A percentile compares a stretch with the other conserved stretches of the same genome.
phyloP scores from a whole-genome alignment of 257 asterid genomes.

The Anisodus tanguticus region DNA sequence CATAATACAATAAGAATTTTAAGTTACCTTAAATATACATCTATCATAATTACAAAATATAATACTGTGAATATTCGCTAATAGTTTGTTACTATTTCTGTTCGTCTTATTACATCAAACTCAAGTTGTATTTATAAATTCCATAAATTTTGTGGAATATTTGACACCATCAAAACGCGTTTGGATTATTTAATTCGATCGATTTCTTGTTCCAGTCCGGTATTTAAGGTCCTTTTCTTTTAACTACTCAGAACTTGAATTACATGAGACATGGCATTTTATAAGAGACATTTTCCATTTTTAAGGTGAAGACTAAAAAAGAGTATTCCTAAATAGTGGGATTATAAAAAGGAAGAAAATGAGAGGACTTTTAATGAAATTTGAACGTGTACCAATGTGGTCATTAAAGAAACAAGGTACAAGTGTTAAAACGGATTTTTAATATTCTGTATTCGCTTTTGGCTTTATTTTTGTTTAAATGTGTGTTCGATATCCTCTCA shows the following conservation, averaged over 20 bases:
- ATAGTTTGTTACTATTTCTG: neutral
- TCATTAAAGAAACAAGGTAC: neutral
- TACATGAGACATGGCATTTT: neutral
- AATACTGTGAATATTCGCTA: neutral
- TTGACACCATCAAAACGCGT: conserved; percentile 14
- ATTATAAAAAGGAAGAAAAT: neutral
- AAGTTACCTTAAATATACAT: too few relatives aligned
- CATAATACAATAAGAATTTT: too few relatives aligned
- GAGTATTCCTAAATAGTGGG: neutral
- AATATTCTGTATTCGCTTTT: neutral
- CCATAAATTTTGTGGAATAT: neutral
- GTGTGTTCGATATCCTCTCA: neutral
- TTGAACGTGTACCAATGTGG: neutral
- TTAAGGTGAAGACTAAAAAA: neutral
- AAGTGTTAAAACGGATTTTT: neutral
- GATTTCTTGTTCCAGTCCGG: neutral
- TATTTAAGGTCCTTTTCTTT: neutral
- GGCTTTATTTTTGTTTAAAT: neutral
- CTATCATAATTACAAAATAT: too few relatives aligned
- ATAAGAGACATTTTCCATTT: too few relatives aligned
- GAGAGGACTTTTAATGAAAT: neutral
- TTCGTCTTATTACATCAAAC: neutral
- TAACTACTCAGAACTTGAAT: neutral
- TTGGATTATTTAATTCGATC: neutral
- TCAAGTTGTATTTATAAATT: neutral